Evolutionary conservation across 2,329 filamentous ascomycete species (phyloP), one percentile per base, ranked within the genome.

Genomic region (Colletotrichum ledebouriae): DNA sequence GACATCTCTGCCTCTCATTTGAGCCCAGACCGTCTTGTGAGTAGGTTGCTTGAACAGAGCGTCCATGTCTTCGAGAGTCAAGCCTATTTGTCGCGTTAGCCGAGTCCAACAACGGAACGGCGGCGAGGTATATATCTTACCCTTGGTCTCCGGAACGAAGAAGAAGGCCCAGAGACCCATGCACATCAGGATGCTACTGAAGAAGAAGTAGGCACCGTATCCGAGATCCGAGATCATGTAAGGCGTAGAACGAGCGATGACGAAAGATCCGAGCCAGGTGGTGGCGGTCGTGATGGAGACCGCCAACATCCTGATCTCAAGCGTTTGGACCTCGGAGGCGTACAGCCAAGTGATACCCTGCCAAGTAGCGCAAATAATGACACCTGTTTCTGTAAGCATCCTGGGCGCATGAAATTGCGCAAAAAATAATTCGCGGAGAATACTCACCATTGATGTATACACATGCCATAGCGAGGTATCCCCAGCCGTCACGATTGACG

Each of bases 201-300:
- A 87, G 75, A 87, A 82, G 64, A 87, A 83, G 73, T 85, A 87
- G 0, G 84, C 84, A 7, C 85, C 85, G 70, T 84, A 86, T 1
- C 78, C 78, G 1, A 82, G 74, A 4, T 75, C 73, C 0, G 76
- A 78, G 15, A 82, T 78, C 81, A 82, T 82, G 64, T 81, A 80
- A 0, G 80, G 80, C 0, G 78, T 80, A 22, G 78, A 76, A 29
- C 78, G 75, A 2, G 79, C 78, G 49, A 82, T 79, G 73, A 81
- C 74, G 67, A 82, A 81, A 2, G 77, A 79, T 9, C 78, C 78
- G 17, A 82, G 71, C 80, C 80, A 82, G 2, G 76, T 77, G 25
- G 76, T 77, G 0, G 77, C 77, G 1, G 77, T 79, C 0, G 77
- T 78, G 20, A 79, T 71, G 2, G 77, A 76, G 2, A 77, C 75